These are phyloP conservation scores for Phytophthora rubi DNA, from an alignment of 352 stramenopile genomes.

Conservation along the genomic window DNA sequence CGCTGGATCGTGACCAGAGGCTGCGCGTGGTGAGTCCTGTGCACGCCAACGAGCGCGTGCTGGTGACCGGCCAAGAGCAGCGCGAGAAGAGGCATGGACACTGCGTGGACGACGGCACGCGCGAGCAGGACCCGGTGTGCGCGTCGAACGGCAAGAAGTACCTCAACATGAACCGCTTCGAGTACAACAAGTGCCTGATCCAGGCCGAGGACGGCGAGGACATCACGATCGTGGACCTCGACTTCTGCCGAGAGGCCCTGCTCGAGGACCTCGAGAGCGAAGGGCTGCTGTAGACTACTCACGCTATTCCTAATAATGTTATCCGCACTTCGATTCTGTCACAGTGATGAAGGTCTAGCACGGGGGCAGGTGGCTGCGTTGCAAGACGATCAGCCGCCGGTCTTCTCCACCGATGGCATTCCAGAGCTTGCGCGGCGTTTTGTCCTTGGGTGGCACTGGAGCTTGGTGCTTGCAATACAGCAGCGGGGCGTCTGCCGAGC, in stretches of 20 bases:
- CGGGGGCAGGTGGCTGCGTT: slow-evolving; percentile 53
- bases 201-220: slow-evolving; percentile 30
- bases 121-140: slow-evolving; percentile 51
- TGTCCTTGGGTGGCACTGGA: slow-evolving; percentile 56
- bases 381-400: slow-evolving; percentile 69
- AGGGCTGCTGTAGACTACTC: slow-evolving; percentile 8
- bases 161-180: slow-evolving; percentile 55
- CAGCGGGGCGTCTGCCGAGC: slow-evolving; percentile 28
- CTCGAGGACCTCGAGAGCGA: slow-evolving; percentile 38
- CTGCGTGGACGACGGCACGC: slow-evolving; percentile 47
- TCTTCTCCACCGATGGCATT: slow-evolving; percentile 81
- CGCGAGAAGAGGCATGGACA: slow-evolving; percentile 25
- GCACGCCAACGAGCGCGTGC: slow-evolving; percentile 40
- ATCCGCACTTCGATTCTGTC: neutral
- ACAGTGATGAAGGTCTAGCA: slow-evolving; percentile 16
- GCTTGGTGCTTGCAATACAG: slow-evolving; percentile 70
- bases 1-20: slow-evolving; percentile 33
- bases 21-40: slow-evolving; percentile 38
- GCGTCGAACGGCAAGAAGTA: slow-evolving; percentile 60
- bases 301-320: neutral
- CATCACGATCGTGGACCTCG: slow-evolving; percentile 48
- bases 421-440: slow-evolving; percentile 77
- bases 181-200: slow-evolving; percentile 60
- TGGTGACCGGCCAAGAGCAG: slow-evolving; percentile 27
- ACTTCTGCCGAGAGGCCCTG: slow-evolving; percentile 40